Evolutionary conservation across 2,329 filamentous ascomycete species (phyloP).

Genomic region (Xylaria sp.): DNA sequence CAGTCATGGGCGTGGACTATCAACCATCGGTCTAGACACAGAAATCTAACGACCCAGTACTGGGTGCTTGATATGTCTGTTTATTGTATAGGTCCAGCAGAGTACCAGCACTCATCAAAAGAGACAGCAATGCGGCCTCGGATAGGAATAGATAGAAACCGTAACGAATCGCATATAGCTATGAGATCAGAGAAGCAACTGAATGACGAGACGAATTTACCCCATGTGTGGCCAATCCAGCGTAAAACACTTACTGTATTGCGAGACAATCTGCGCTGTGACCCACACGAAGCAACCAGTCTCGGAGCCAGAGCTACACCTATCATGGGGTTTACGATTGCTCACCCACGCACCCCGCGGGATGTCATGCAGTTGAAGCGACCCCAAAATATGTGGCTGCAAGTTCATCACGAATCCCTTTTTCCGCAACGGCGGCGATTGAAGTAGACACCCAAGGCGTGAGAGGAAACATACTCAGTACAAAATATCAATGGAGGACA

Average conservation of each 20-base stretch:
- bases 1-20: conserved; percentile 20
- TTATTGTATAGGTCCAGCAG: neutral
- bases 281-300: conserved; percentile 24
- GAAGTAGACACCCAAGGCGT: too few species aligned
- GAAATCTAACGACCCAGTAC: neutral
- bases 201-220: neutral
- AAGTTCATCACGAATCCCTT: conserved; percentile 3
- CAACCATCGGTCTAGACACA: conserved; percentile 11
- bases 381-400: conserved; percentile 29
- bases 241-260: conserved; percentile 5
- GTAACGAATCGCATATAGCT: neutral
- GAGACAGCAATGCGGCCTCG: neutral
- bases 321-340: conserved; percentile 24
- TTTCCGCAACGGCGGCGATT: neutral
- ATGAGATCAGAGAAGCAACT: conserved; percentile 3
- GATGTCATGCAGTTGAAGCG: conserved; percentile 36
- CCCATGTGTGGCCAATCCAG: neutral
- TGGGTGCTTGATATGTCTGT: neutral
- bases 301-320: conserved; percentile 1
- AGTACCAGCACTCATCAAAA: neutral
- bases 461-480: neutral
- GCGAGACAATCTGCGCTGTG: conserved; percentile 13
- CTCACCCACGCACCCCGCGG: conserved; percentile 30
- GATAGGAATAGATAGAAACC: neutral
- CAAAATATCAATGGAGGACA: neutral